phyloP scores from a whole-genome alignment of 805 yeast species.

The Blastobotrys peoriensis region DNA sequence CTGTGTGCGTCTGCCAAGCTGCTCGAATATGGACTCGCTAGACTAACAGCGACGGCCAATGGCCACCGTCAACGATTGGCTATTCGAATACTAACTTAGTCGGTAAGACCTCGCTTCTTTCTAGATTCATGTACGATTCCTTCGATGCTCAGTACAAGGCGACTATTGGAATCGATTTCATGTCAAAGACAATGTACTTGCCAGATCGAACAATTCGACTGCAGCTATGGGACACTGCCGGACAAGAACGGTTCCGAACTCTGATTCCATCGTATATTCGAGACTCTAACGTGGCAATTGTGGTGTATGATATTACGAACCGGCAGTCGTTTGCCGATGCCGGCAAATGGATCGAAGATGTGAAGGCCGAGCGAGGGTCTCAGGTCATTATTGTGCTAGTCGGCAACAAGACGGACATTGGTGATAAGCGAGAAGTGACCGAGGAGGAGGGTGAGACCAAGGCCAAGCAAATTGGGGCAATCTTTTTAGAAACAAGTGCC shows the following conservation, averaged over 20 bases:
- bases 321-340: constrained; percentile 74
- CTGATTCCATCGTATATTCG: constrained; percentile 93
- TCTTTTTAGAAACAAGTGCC: constrained; percentile 88
- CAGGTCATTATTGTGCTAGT: constrained; percentile 86
- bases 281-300: constrained; percentile 95
- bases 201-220: constrained; percentile 93
- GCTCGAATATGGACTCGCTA: too few species aligned
- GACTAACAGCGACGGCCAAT: too few species aligned
- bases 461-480: constrained; percentile 67
- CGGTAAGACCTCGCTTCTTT: constrained; percentile 91
- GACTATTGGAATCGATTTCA: constrained; percentile 93
- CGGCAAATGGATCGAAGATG: constrained; percentile 91
- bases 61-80: too few species aligned
- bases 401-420: constrained; percentile 86
- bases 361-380: constrained; percentile 82
- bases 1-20: too few species aligned
- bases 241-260: constrained; percentile 93
- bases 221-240: constrained; percentile 97
- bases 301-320: constrained; percentile 87
- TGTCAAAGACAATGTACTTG: constrained; percentile 89
- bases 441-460: constrained; percentile 84
- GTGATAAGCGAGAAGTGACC: constrained; percentile 77
- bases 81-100: constrained; percentile 45
- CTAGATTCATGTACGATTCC: constrained; percentile 97
- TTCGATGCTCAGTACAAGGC: constrained; percentile 94